These are phyloP conservation scores for Paramyrothecium sp. DNA, from an alignment of 2,329 filamentous ascomycete genomes.

Conservation along the genomic window DNA sequence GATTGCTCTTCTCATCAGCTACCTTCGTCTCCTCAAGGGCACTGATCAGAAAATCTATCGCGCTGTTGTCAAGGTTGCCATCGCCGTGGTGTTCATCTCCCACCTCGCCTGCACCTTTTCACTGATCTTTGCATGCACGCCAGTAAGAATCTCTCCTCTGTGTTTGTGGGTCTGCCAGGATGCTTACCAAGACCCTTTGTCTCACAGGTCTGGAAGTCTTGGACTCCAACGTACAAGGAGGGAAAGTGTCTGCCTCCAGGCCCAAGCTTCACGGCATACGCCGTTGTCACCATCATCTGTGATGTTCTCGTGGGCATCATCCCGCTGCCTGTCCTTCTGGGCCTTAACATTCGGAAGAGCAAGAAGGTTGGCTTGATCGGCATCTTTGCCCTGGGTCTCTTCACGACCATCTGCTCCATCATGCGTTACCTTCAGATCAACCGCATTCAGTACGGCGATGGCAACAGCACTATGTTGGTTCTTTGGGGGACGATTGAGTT, in stretches of 20 bases:
- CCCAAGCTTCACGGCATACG: constrained; percentile 50
- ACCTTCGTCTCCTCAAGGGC: constrained; percentile 47
- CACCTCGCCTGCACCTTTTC: constrained; percentile 48
- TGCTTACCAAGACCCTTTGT: background rate
- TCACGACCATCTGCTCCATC: constrained; percentile 54
- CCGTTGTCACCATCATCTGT: constrained; percentile 48
- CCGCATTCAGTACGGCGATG: constrained; percentile 46
- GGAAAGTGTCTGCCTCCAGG: constrained; percentile 45
- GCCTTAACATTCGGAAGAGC: constrained; percentile 43
- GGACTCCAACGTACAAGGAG: constrained; percentile 32
- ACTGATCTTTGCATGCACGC: constrained; percentile 48
- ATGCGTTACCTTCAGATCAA: constrained; percentile 51
- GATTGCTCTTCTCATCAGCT: constrained; percentile 51
- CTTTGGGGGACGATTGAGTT: constrained; percentile 58
- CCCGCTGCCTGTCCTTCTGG: constrained; percentile 47
- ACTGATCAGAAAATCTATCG: constrained; percentile 45
- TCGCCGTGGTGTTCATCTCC: constrained; percentile 39
- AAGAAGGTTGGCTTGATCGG: constrained; percentile 51
- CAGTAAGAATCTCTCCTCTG: constrained; percentile 29
- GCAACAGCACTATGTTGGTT: constrained; percentile 55
- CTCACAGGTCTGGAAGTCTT: constrained; percentile 39
- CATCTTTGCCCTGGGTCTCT: constrained; percentile 52
- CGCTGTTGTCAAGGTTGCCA: constrained; percentile 40
- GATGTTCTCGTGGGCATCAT: constrained; percentile 49
- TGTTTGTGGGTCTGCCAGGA: background rate